phyloP scores from a whole-genome alignment of 2,329 filamentous ascomycete genomes.

The Penicillium sclerotigenum region DNA sequence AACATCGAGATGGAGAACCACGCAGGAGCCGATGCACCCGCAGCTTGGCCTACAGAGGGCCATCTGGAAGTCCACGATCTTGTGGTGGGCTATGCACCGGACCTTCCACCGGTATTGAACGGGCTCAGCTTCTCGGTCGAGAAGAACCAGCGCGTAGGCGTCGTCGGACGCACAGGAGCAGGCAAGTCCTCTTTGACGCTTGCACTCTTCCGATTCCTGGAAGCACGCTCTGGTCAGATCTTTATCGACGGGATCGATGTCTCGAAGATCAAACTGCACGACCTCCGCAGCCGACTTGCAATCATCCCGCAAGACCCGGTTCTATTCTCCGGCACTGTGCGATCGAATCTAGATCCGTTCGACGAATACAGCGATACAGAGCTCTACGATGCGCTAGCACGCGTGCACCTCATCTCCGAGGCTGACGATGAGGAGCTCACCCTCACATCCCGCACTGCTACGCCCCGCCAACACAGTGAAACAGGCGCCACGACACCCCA shows the following conservation, averaged over 20 bases:
- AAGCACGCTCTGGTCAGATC: constrained; percentile 26
- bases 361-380: constrained; percentile 65
- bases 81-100: constrained; percentile 67
- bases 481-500: constrained; percentile 21
- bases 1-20: constrained; percentile 35
- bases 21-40: constrained; percentile 24
- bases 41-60: constrained; percentile 52
- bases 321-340: constrained; percentile 73
- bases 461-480: constrained; percentile 52
- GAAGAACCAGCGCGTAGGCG: constrained; percentile 30
- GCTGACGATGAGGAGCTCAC: constrained; percentile 60
- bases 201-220: constrained; percentile 32
- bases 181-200: constrained; percentile 36
- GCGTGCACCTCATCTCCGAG: constrained; percentile 59
- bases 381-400: constrained; percentile 65
- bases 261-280: constrained; percentile 45
- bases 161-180: constrained; percentile 36
- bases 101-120: constrained; percentile 52
- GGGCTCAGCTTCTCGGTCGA: constrained; percentile 26
- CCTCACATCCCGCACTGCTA: constrained; percentile 65
- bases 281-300: constrained; percentile 68
- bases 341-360: constrained; percentile 75
- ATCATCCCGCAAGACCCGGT: constrained; percentile 84
- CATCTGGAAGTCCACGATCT: constrained; percentile 70
- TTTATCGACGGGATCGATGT: constrained; percentile 47